Evolutionary conservation across 176 grass and related monocot genomes (phyloP).

Genomic region (Luzula sylvatica): DNA sequence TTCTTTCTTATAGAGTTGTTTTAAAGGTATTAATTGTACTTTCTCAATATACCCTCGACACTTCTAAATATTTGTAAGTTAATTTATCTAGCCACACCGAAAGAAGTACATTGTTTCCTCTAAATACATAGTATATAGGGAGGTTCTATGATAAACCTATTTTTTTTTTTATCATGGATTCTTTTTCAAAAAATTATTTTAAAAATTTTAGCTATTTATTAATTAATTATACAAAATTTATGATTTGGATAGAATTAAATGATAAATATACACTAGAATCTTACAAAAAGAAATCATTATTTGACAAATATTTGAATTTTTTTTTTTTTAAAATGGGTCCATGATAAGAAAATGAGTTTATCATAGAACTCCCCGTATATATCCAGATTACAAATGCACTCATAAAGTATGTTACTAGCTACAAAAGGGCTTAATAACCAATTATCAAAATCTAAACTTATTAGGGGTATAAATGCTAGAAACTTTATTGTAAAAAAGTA

Average conservation of each 20-base stretch:
- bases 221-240: no score
- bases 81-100: neutral
- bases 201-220: no score
- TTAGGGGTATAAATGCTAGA: neutral
- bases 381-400: neutral
- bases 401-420: neutral
- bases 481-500: neutral
- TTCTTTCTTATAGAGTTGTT: constrained; percentile 24
- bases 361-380: neutral
- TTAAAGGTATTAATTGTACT: constrained; percentile 17
- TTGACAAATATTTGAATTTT: no score
- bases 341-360: no score
- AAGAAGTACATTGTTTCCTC: neutral
- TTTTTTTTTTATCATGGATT: no score
- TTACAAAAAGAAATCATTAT: no score
- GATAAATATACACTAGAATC: no score
- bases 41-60: constrained; percentile 14
- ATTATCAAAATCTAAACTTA: constrained; percentile 2
- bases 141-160: no score
- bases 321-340: no score
- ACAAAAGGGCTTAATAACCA: neutral
- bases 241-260: no score
- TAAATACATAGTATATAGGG: neutral
- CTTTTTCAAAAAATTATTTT: no score
- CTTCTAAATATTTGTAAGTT: neutral